Conservation (phyloP, 2,329 filamentous ascomycete genomes). For the Sclerotinia nivalis region DNA sequence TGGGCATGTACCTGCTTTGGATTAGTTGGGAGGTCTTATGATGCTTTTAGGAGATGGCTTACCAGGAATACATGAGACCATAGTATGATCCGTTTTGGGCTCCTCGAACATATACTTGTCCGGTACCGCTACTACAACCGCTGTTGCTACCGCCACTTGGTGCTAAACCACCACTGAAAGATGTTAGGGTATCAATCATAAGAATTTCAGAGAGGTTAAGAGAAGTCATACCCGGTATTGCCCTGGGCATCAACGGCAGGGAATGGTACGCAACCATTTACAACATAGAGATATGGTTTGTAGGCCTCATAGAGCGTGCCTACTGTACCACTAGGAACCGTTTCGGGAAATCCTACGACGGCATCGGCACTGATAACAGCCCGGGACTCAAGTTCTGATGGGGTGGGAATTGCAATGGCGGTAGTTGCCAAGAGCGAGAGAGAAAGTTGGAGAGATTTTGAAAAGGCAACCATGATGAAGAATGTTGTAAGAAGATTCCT, state of each 20-base stretch:
- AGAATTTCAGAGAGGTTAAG: background rate
- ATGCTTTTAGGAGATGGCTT: slow-evolving; percentile 41
- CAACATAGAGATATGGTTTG: slow-evolving; percentile 56
- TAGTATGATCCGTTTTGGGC: slow-evolving; percentile 46
- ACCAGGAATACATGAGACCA: slow-evolving; percentile 55
- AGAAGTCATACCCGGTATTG: slow-evolving; percentile 52
- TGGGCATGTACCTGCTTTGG: slow-evolving; percentile 50
- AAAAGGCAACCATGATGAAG: slow-evolving; percentile 30
- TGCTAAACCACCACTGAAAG: slow-evolving; percentile 33
- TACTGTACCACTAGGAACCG: slow-evolving; percentile 49
- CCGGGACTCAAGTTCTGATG: slow-evolving; percentile 38
- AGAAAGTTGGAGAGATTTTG: slow-evolving; percentile 28
- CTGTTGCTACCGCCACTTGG: slow-evolving; percentile 44
- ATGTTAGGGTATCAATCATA: slow-evolving; percentile 7
- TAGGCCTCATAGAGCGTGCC: slow-evolving; percentile 56
- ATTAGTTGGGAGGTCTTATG: slow-evolving; percentile 17
- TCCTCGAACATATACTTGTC: slow-evolving; percentile 53
- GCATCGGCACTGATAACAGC: slow-evolving; percentile 48
- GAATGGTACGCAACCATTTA: slow-evolving; percentile 63
- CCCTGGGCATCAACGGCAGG: slow-evolving; percentile 60
- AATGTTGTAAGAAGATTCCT: background rate
- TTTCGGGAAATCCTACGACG: slow-evolving; percentile 55
- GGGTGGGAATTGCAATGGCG: slow-evolving; percentile 33
- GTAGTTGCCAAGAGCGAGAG: slow-evolving; percentile 26
- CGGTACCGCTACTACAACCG: slow-evolving; percentile 48